Evolutionary conservation across 2,329 filamentous ascomycete species (phyloP).

Genomic region (Passalora sequoiae): DNA sequence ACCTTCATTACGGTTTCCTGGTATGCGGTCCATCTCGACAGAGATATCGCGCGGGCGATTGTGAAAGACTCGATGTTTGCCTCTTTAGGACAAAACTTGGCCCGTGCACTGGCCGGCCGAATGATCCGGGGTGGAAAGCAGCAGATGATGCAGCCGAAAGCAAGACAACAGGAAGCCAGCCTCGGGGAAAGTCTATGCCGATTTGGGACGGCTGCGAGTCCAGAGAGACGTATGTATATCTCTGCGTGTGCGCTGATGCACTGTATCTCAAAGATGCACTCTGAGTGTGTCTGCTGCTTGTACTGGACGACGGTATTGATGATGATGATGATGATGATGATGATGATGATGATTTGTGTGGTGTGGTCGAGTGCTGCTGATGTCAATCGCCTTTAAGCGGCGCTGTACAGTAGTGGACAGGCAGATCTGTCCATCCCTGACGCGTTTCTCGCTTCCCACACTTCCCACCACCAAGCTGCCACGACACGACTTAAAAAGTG

Average conservation of each 20-base stretch:
- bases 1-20: constrained; percentile 21
- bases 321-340: too few species aligned
- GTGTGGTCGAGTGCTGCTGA: background rate
- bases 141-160: constrained; percentile 2
- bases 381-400: background rate
- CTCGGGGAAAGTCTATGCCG: constrained; percentile 8
- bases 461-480: too few species aligned
- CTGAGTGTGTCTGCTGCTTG: constrained; percentile 2
- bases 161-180: background rate
- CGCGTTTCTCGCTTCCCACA: constrained; percentile 7
- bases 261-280: background rate
- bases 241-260: constrained; percentile 1
- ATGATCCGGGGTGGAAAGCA: background rate
- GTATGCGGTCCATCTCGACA: constrained; percentile 13
- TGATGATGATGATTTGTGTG: too few species aligned
- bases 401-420: background rate
- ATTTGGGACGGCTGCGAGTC: background rate
- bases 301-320: too few species aligned
- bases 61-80: constrained; percentile 5
- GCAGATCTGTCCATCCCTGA: constrained; percentile 10
- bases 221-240: too few species aligned
- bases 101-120: constrained; percentile 5
- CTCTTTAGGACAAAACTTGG: constrained; percentile 9
- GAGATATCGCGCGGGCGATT: background rate
- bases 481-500: constrained; percentile 24